A percentile compares a stretch with the other conserved stretches of the same genome.
These are phyloP conservation scores for Apiospora arundinis DNA, from an alignment of 2,329 filamentous ascomycete genomes.

Conservation along the genomic window DNA sequence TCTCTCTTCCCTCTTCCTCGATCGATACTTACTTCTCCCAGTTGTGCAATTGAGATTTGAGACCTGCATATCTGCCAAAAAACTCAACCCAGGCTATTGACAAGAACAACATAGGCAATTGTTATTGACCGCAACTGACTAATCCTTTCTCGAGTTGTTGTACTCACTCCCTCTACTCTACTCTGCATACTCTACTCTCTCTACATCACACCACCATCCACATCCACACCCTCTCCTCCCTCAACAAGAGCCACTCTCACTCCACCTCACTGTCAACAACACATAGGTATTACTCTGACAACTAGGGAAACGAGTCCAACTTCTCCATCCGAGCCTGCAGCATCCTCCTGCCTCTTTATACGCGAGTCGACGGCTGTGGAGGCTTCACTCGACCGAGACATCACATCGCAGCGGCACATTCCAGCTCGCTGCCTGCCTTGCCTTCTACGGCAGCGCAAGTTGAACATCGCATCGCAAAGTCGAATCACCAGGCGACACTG, in stretches of 20 bases:
- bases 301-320: slow-evolving; percentile 1
- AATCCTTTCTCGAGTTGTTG: not conserved
- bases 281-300: slow-evolving; percentile 7
- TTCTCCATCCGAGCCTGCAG: not conserved
- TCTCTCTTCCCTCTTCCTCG: not conserved
- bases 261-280: slow-evolving; percentile 8
- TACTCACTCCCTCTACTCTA: not conserved
- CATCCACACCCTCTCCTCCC: not conserved
- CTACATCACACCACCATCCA: slow-evolving; percentile 7
- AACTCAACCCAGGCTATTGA: slow-evolving; percentile 3
- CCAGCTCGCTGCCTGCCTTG: not conserved
- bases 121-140: slow-evolving; percentile 7
- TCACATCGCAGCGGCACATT: not conserved
- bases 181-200: not conserved
- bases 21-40: slow-evolving; percentile 10
- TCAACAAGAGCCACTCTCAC: slow-evolving; percentile 11
- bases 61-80: slow-evolving; percentile 18
- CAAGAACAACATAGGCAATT: slow-evolving; percentile 12
- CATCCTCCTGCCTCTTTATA: slow-evolving; percentile 10
- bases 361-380: slow-evolving; percentile 2
- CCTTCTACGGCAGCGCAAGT: not conserved
- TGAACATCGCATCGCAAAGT: not conserved
- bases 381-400: slow-evolving; percentile 1
- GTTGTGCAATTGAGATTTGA: slow-evolving; percentile 19
- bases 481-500: not conserved